These are phyloP conservation scores for Hypoxylon sp. DNA, from an alignment of 2,329 filamentous ascomycete genomes.

Conservation along the genomic window DNA sequence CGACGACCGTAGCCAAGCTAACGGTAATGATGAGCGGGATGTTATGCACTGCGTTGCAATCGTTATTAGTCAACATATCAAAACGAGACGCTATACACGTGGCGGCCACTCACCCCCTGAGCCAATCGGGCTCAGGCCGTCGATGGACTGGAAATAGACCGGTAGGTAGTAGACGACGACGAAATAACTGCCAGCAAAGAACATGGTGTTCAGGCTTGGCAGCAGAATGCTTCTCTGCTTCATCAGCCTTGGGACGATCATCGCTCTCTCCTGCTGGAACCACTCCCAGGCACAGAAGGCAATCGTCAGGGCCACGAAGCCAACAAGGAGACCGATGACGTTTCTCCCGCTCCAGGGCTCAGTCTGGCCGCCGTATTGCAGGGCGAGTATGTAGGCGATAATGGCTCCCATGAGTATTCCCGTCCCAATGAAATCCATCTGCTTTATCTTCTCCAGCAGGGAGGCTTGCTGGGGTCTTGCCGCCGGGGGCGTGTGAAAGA, in stretches of 20 bases:
- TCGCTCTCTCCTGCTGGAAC: conserved; percentile 29
- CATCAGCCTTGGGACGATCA: conserved; percentile 23
- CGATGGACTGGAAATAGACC: conserved; percentile 45
- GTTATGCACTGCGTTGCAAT: no score
- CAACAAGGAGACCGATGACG: conserved; percentile 45
- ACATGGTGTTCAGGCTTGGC: background rate
- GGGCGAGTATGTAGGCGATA: conserved; percentile 51
- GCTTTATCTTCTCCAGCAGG: conserved; percentile 12
- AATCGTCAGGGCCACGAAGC: conserved; percentile 41
- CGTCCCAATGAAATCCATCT: conserved; percentile 24
- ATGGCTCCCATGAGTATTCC: conserved; percentile 36
- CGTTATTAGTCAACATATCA: no score
- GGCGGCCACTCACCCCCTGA: conserved; percentile 48
- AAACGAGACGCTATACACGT: no score
- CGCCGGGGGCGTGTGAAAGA: no score
- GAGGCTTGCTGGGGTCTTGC: no score
- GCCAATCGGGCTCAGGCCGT: conserved; percentile 46
- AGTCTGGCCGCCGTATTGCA: conserved; percentile 51
- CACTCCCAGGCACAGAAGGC: conserved; percentile 26
- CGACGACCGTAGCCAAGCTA: conserved; percentile 32
- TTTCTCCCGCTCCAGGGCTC: conserved; percentile 45
- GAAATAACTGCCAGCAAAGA: conserved; percentile 24
- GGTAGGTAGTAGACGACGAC: conserved; percentile 47
- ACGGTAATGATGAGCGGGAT: background rate
- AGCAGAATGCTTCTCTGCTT: conserved; percentile 1